Evolutionary conservation across 108 stramenopile genomes (phyloP), one percentile per base, ranked within the genome.

Genomic region (Stephanodiscus minutulus): DNA sequence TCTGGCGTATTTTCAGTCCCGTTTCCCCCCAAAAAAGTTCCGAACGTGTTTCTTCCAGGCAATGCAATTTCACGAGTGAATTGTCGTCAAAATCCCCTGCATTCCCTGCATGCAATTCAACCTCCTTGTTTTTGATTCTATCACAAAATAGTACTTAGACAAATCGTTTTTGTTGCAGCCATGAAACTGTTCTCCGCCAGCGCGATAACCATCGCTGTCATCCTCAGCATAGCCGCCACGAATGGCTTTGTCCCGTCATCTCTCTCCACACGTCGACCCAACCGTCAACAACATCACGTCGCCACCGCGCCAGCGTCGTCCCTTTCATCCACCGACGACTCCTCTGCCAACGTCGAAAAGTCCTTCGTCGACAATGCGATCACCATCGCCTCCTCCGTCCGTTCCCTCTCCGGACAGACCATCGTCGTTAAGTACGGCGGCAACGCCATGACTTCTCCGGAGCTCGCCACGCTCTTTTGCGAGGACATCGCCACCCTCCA

Each of bases 381-480:
- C 15, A 86, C 86, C 17, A 83, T 91, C 48, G 66, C 93, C 46
- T 83, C 75, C 37, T 86, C 87, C 58, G 82, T 87, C 36, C 49
- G 52, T 20, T 66, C 87, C 39, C 84, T 94, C n/a, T 49, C 58
- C n/a, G 92, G 87, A 0, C 43, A 90, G 72, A 91, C 87, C 43
- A 71, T 94, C 66, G 93, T 94, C 18, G 89, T 94, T 69, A 94
- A 94, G 64, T 94, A 94, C 66, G 93, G 93, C 52, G 96, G 97
- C 17, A 95, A 97, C 65, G 97, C 95, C 70, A 95, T 97, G 94
- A 93, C 92, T 43, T 86, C 93, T 18, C 85, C 85, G 33, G 89
- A 88, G 54, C 88, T 95, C 48, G 92, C 93, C 49, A 62, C 79
- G 10, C 76, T 81, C 31, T 96, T 97, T 64, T 94, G 91, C 48